Evolutionary conservation across 768 basidiomycete genomes (phyloP), one percentile per base, ranked within the genome.

Genomic region (Crepidotus variabilis): DNA sequence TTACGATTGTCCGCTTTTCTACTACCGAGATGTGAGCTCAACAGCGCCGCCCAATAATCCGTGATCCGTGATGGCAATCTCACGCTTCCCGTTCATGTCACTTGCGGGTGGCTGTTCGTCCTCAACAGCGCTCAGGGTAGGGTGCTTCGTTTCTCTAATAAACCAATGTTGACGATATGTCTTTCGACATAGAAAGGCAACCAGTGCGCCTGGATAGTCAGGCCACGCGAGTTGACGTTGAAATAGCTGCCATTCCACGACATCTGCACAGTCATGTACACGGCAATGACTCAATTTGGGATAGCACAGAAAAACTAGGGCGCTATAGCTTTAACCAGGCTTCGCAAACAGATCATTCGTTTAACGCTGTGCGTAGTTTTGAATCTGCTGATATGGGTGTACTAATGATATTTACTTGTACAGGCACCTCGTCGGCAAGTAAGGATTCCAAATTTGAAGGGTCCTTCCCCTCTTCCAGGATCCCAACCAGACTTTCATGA

Each of bases 401-500:
- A 13, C 35, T 10, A 28, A 28, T 28, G 28, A 3, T 28, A 28
- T 28, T 11, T 7, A 11, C 32, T 51, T 51, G 9, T 35, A n/a
- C 11, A 59, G 58, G 43, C 50, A 0, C 45, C 54, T 14, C 58
- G 58, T 8, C 24, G 54, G 7, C 45, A 28, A 24, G 33, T 10
- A 16, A 47, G 54, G 24, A 39, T 55, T 8, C 58, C 58, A 9
- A 55, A 59, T 55, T 28, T 59, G 28, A 59, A 55, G 50, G 58
- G 50, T 1, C 14, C 58, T 0, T 60, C 59, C 2, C 59, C 59
- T 9, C 34, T 52, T 60, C 59, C 56, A 36, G 55, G 48, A 7
- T 59, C 58, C n/a, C 58, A 59, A 21, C 20, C 54, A 20, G 58
- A 59, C 1, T 11, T 51, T 47, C 43, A 54, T 11, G 45, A 58